phyloP scores from a whole-genome alignment of 2,329 filamentous ascomycete species.

The Fusarium xyrophilum region DNA sequence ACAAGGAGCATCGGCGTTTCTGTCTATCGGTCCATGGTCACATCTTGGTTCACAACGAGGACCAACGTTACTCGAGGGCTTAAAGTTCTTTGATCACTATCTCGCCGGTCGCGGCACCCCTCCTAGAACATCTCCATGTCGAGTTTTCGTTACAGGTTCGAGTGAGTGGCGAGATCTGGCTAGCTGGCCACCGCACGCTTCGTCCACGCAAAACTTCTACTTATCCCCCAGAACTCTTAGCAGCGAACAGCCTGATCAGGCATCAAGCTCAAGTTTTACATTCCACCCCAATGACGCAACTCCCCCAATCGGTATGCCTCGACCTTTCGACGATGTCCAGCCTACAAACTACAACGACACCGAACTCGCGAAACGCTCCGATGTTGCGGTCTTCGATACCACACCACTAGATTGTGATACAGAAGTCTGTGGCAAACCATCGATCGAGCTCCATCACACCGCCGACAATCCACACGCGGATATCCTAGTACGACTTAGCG shows the following conservation, averaged over 20 bases:
- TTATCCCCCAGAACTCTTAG: rapidly evolving
- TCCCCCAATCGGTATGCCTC: neutral
- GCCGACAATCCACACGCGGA: neutral
- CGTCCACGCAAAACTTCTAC: neutral
- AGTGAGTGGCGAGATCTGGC: neutral
- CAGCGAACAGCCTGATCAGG: too few relatives aligned
- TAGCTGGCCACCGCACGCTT: rapidly evolving
- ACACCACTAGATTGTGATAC: rapidly evolving
- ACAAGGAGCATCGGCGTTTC: neutral
- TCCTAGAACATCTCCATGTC: neutral
- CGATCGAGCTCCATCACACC: neutral
- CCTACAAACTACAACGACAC: neutral
- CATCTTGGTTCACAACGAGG: neutral
- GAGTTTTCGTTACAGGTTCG: rapidly evolving
- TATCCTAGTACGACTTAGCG: neutral
- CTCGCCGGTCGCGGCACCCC: rapidly evolving
- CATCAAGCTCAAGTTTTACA: neutral
- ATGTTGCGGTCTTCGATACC: neutral
- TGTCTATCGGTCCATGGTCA: neutral
- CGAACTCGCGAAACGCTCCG: rapidly evolving
- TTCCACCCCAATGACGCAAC: neutral
- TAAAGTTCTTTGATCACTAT: neutral
- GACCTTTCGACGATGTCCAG: neutral
- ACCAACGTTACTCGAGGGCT: neutral
- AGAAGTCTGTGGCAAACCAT: neutral